Conservation (phyloP, 179 eudicot genomes). For the Drosera spatulata region DNA sequence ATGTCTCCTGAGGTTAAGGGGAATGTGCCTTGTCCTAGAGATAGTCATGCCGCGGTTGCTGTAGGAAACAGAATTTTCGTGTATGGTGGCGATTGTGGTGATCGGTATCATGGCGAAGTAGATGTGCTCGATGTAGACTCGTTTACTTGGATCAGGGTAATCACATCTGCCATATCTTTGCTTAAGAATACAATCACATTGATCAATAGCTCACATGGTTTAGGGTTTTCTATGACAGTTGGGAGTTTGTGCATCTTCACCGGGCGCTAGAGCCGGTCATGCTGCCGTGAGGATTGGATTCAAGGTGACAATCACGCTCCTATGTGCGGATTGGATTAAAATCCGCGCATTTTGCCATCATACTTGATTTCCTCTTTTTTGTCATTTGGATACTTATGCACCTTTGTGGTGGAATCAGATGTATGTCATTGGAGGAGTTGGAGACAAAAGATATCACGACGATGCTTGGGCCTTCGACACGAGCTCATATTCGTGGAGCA, state of each 20-base stretch:
- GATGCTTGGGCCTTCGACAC: conserved; percentile 76
- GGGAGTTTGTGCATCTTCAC: conserved; percentile 46
- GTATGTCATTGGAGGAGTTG: conserved; percentile 81
- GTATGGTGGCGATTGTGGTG: conserved; percentile 91
- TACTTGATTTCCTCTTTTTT: too few relatives aligned
- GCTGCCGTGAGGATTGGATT: conserved; percentile 58
- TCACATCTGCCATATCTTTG: background rate
- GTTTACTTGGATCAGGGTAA: conserved; percentile 64
- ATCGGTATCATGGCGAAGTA: conserved; percentile 69
- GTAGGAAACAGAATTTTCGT: conserved; percentile 48
- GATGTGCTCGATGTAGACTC: conserved; percentile 52
- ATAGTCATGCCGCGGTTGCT: conserved; percentile 61
- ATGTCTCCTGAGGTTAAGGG: conserved; percentile 43
- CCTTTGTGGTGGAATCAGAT: conserved; percentile 24
- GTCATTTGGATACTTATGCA: background rate
- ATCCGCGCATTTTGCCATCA: too few relatives aligned
- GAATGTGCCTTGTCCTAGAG: conserved; percentile 53
- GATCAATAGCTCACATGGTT: background rate
- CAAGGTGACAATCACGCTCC: conserved; percentile 20
- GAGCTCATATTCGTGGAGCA: conserved; percentile 39
- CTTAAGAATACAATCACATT: background rate
- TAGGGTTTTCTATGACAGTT: conserved; percentile 24
- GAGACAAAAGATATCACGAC: conserved; percentile 69
- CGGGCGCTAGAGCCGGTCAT: conserved; percentile 90
- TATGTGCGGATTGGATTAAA: too few relatives aligned